Evolutionary conservation across 768 basidiomycete genomes (phyloP).

Genomic region (Russula virescens): DNA sequence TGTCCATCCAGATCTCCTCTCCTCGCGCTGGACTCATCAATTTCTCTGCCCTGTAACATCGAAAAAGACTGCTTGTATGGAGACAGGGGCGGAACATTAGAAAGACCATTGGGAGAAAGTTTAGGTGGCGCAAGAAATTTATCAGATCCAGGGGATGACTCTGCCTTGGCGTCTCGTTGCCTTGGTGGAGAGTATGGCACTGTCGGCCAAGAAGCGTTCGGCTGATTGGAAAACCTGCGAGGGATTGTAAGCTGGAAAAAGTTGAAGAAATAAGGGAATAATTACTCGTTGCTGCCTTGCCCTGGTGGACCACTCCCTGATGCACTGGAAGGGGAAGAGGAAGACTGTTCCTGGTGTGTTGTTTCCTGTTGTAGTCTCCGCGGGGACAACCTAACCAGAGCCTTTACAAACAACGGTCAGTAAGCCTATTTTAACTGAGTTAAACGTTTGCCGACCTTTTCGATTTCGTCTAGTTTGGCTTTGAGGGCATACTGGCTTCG

Average conservation of each 20-base stretch:
- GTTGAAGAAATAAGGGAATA: not conserved
- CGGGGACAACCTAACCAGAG: conserved; percentile 63
- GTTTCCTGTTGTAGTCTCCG: conserved; percentile 31
- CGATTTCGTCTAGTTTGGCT: conserved; percentile 73
- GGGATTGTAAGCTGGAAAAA: not conserved
- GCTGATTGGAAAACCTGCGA: conserved; percentile 1
- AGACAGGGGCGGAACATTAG: conserved; percentile 52
- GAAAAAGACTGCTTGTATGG: conserved; percentile 27
- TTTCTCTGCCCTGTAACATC: conserved; percentile 40
- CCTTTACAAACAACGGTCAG: conserved; percentile 33
- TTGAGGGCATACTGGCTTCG: conserved; percentile 71
- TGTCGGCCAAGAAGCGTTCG: conserved; percentile 36
- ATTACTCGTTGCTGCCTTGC: conserved; percentile 14
- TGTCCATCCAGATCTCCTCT: conserved; percentile 45
- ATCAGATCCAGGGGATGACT: conserved; percentile 22
- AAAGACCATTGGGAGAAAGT: conserved; percentile 63
- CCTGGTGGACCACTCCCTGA: not conserved
- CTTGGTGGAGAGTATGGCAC: conserved; percentile 39
- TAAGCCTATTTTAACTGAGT: not conserved
- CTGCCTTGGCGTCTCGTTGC: conserved; percentile 11
- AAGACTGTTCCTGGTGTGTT: no score
- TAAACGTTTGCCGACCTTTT: conserved; percentile 43
- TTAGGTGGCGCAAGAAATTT: conserved; percentile 50
- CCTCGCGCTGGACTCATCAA: conserved; percentile 40
- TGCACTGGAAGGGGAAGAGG: not conserved